A percentile compares a stretch with the other conserved stretches of the same genome.
These are phyloP conservation scores for Amphirosellinia nigrospora DNA, from an alignment of 495 filamentous ascomycete genomes.

Conservation along the genomic window DNA sequence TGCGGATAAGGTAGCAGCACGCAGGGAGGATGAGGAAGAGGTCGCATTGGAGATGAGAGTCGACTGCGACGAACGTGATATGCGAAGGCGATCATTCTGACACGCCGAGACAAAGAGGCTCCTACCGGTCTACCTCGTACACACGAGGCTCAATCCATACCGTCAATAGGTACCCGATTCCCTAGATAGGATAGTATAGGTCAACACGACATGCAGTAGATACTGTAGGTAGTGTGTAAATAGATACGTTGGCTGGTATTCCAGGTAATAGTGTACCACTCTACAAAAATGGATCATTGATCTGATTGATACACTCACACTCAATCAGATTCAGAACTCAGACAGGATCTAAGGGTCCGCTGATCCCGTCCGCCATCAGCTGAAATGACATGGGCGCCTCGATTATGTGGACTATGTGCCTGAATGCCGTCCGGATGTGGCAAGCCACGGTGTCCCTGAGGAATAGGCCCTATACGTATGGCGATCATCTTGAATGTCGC, in stretches of 20 bases:
- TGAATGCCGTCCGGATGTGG: neutral
- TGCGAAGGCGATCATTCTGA: neutral
- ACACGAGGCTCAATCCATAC: neutral
- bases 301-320: too few relatives aligned
- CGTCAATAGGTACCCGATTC: neutral
- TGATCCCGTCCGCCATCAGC: slow-evolving; percentile 15
- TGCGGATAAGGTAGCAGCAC: too few relatives aligned
- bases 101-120: neutral
- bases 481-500: slow-evolving; percentile 6
- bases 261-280: too few relatives aligned
- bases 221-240: neutral
- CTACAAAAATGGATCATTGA: too few relatives aligned
- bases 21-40: neutral
- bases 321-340: neutral
- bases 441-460: neutral
- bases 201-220: neutral
- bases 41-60: neutral
- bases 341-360: neutral
- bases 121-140: too few relatives aligned
- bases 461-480: neutral
- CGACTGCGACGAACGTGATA: neutral
- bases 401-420: neutral
- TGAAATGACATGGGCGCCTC: slow-evolving; percentile 8
- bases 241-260: too few relatives aligned
- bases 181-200: neutral